Conservation (phyloP, 331 rosid genomes). For the Acacia concinna region DNA sequence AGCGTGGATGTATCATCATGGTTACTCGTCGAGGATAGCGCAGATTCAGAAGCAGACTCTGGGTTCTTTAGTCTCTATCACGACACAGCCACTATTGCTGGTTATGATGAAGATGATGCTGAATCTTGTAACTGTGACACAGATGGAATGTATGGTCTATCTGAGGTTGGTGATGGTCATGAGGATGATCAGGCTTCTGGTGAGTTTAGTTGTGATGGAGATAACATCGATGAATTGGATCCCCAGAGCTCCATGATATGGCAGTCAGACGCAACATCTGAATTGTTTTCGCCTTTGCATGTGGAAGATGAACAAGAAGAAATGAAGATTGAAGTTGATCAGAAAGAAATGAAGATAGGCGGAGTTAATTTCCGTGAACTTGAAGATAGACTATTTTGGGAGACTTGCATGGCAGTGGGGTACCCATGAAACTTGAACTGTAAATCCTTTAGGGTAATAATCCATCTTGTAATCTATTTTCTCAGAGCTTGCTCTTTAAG, state of each 20-base stretch:
- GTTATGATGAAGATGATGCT: constrained; percentile 49
- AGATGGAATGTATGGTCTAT: not conserved
- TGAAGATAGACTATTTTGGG: constrained; percentile 69
- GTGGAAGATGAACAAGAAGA: constrained; percentile 34
- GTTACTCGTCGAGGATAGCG: constrained; percentile 53
- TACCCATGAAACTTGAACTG: constrained; percentile 40
- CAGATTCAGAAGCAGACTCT: constrained; percentile 59
- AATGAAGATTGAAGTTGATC: constrained; percentile 36
- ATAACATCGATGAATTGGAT: not conserved
- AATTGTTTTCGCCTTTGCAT: constrained; percentile 24
- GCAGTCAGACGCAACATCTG: constrained; percentile 11
- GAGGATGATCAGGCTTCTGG: constrained; percentile 29
- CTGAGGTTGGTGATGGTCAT: constrained; percentile 13
- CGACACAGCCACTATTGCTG: constrained; percentile 9
- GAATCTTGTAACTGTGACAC: constrained; percentile 48
- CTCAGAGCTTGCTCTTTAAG: not conserved
- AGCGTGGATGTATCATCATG: constrained; percentile 42
- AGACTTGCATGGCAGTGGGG: constrained; percentile 60
- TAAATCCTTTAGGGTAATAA: not conserved
- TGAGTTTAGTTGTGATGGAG: constrained; percentile 9
- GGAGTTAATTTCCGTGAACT: constrained; percentile 36
- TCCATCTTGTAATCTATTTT: constrained; percentile 23
- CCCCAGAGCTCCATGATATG: constrained; percentile 25
- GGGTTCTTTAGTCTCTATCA: constrained; percentile 19
- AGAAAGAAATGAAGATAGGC: constrained; percentile 32